Conservation (phyloP, 179 eudicot species). For the Beta macrorhiza region DNA sequence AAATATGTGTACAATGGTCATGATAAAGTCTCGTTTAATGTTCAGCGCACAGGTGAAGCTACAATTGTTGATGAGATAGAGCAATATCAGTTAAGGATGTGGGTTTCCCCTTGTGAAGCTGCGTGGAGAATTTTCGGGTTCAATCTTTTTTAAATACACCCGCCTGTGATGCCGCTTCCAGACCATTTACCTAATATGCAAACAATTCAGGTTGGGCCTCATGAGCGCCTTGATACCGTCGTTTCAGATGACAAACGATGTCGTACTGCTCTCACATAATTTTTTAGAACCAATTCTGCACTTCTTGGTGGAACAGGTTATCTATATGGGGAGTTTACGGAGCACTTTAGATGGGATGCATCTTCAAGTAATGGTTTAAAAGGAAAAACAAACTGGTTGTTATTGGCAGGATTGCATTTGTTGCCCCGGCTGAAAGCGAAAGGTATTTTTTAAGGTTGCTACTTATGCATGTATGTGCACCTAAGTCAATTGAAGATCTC, state of each 20-base stretch:
- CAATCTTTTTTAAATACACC: slow-evolving; percentile 9
- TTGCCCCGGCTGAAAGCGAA: slow-evolving; percentile 18
- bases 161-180: not conserved
- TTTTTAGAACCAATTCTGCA: not conserved
- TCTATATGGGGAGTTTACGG: no score
- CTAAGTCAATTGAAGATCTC: slow-evolving; percentile 25
- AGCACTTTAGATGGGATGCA: no score
- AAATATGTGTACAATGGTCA: slow-evolving; percentile 27
- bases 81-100: slow-evolving; percentile 14
- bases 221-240: slow-evolving; percentile 2
- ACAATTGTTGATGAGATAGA: slow-evolving; percentile 11
- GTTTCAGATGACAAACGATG: not conserved
- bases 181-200: slow-evolving; percentile 14
- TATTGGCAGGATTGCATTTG: slow-evolving; percentile 23
- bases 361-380: no score
- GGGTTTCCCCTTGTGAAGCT: slow-evolving; percentile 22
- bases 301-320: no score
- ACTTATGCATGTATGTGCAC: slow-evolving; percentile 12
- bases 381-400: no score
- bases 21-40: not conserved
- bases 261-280: slow-evolving; percentile 16
- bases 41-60: not conserved
- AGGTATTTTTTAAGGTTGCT: slow-evolving; percentile 21
- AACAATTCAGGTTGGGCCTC: not conserved
- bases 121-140: slow-evolving; percentile 15